phyloP scores from a whole-genome alignment of 208 protist species.

The Wallacemonas sp. region DNA sequence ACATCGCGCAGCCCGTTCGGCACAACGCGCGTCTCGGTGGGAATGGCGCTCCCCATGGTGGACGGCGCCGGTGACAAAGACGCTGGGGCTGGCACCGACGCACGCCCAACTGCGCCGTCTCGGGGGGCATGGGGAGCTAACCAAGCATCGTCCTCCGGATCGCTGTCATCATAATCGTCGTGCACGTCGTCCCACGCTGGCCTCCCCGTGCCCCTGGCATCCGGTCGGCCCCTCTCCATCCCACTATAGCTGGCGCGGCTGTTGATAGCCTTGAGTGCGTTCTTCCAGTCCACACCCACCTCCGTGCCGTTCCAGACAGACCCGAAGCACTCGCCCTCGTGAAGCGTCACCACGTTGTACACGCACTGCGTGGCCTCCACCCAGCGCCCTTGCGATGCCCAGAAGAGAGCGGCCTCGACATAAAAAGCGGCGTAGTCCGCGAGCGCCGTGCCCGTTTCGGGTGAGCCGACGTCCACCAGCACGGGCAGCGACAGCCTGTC shows the following conservation, averaged over 20 bases:
- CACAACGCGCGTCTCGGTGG: neutral
- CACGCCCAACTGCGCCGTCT: too few species aligned
- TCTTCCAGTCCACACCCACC: neutral
- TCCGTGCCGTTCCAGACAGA: constrained; percentile 5
- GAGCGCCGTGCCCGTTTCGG: constrained; percentile 36
- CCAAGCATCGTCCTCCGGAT: too few species aligned
- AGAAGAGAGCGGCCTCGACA: constrained; percentile 42
- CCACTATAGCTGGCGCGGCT: too few species aligned
- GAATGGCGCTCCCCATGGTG: neutral
- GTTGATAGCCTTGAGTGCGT: neutral
- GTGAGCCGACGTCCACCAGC: constrained; percentile 21
- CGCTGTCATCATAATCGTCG: too few species aligned
- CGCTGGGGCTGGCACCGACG: too few species aligned
- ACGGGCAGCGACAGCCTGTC: constrained; percentile 37
- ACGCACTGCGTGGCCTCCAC: constrained; percentile 37
- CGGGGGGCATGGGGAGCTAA: too few species aligned
- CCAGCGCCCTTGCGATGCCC: constrained; percentile 33
- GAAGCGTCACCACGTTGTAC: constrained; percentile 18
- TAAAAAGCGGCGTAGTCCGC: constrained; percentile 52
- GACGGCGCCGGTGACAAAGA: too few species aligned
- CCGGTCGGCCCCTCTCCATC: too few species aligned
- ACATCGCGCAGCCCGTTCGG: too few species aligned
- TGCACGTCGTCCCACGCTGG: too few species aligned
- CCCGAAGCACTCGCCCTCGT: constrained; percentile 10
- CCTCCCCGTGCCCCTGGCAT: too few species aligned